Evolutionary conservation across 805 yeast genomes (phyloP).

Genomic region (Brettanomyces bruxellensis): DNA sequence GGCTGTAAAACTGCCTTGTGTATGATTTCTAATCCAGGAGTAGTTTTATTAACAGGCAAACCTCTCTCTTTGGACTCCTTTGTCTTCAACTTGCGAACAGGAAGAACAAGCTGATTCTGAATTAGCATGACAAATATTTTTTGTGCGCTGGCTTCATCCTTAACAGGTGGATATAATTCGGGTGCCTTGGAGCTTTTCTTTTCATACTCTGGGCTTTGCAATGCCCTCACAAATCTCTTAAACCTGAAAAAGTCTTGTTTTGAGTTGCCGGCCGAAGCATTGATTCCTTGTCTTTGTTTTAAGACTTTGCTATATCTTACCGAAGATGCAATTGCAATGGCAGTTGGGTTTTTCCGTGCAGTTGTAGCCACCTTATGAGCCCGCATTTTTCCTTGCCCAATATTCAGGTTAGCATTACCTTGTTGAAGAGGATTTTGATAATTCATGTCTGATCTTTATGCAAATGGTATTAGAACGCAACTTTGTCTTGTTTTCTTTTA

Average conservation of each 20-base stretch:
- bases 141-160: constrained; percentile 47
- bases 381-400: constrained; percentile 1
- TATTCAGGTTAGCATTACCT: no score
- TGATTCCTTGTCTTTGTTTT: constrained; percentile 69
- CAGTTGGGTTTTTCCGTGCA: constrained; percentile 37
- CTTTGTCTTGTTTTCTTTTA: no score
- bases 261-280: constrained; percentile 47
- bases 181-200: constrained; percentile 22
- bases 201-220: constrained; percentile 63
- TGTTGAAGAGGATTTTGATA: no score
- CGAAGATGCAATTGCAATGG: constrained; percentile 62
- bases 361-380: constrained; percentile 16
- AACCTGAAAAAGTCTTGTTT: constrained; percentile 77
- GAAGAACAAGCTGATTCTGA: constrained; percentile 62
- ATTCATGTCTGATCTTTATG: no score
- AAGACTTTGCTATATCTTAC: constrained; percentile 57
- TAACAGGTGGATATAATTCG: constrained; percentile 33
- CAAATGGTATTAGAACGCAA: no score
- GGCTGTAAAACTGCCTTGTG: constrained; percentile 52
- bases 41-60: constrained; percentile 50
- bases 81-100: constrained; percentile 66
- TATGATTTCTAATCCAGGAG: constrained; percentile 49
- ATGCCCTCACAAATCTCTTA: constrained; percentile 75
- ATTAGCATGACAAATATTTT: constrained; percentile 60
- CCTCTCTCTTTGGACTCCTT: constrained; percentile 54